Evolutionary conservation across 2,329 filamentous ascomycete species (phyloP), one percentile per base, ranked within the genome.

Genomic region (Penicillium janthinellum): DNA sequence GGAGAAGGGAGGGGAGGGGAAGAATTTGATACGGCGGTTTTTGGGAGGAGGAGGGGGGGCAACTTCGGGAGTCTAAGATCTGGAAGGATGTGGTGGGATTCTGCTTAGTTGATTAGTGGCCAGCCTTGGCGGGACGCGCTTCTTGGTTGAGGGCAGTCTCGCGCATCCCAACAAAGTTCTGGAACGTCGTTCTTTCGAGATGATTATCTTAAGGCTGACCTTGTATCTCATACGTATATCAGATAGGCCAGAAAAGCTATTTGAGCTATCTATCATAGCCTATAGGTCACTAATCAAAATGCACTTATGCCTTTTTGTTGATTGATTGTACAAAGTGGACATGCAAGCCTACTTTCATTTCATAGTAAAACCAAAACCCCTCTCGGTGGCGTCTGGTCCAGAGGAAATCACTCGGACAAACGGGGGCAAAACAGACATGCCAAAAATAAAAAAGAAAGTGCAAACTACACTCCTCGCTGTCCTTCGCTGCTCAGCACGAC

Each of bases 51-150:
- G 22, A 22, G 22, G 22, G 22, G 47, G 47, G 47, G 47, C 47
- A 49, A 50, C 47, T 22, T 45, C 42, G 14, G 42, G 42, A 17
- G 42, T 17, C 15, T 42, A 14, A n/a, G 17, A 68, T 71, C 68
- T 70, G 67, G 69, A 73, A 71, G 69, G 69, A 64, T 68, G 70
- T 66, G 49, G 49, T 50, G 35, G 35, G 48, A 38, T 50, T 47
- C 31, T 31, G 31, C 31, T 31, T 31, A 31, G 31, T 66, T 64
- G 64, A 63, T 64, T 62, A 64, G 74, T 76, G 70, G 70, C 67
- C 70, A 72, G 71, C 71, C 75, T 77, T 77, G 75, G 75, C 75
- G 72, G 69, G 69, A 73, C 71, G 66, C 66, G 63, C 64, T 67
- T 55, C 66, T 58, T 68, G 65, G 65, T 66, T 67, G 64, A 68